Conservation (phyloP, 1,284 basidiomycete species). For the Porogramme epimiltina region DNA sequence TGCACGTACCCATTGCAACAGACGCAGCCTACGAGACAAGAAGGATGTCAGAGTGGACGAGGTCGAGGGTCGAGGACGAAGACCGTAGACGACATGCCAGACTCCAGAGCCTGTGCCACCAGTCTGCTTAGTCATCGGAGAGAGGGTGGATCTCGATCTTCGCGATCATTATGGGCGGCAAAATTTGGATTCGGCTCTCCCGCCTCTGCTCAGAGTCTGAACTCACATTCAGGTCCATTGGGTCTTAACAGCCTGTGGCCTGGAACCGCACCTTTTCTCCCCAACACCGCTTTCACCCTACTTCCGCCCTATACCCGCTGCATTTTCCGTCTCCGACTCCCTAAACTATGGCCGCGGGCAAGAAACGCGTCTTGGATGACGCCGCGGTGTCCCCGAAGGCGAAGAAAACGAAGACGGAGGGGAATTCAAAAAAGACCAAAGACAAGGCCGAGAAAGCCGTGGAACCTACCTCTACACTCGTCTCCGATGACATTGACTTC, state of each 20-base stretch:
- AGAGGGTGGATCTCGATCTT: constrained; percentile 12
- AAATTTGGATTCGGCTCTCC: constrained; percentile 19
- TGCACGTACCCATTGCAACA: constrained; percentile 17
- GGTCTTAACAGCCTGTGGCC: no score
- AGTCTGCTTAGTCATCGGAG: constrained; percentile 12
- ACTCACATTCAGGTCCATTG: not conserved
- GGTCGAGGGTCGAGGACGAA: no score
- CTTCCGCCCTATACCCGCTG: no score
- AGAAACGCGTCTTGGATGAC: constrained; percentile 66
- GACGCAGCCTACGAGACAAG: not conserved
- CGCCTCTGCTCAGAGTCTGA: not conserved
- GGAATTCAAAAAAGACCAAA: constrained; percentile 31
- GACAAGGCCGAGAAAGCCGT: constrained; percentile 22
- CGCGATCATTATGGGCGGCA: constrained; percentile 23
- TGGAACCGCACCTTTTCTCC: no score
- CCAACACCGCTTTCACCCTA: no score
- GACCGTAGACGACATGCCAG: no score
- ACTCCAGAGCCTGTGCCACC: no score
- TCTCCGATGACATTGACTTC: constrained; percentile 87
- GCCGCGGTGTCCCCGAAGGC: constrained; percentile 44
- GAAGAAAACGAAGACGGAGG: constrained; percentile 55
- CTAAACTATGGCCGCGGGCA: constrained; percentile 26
- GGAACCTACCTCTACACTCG: constrained; percentile 41
- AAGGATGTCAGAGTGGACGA: no score
- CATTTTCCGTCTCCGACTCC: not conserved